Percentiles rank a stretch among this genome's conserved stretches.
phyloP scores from a whole-genome alignment of 78 protist genomes.

The Dictyostelium discoideum region DNA sequence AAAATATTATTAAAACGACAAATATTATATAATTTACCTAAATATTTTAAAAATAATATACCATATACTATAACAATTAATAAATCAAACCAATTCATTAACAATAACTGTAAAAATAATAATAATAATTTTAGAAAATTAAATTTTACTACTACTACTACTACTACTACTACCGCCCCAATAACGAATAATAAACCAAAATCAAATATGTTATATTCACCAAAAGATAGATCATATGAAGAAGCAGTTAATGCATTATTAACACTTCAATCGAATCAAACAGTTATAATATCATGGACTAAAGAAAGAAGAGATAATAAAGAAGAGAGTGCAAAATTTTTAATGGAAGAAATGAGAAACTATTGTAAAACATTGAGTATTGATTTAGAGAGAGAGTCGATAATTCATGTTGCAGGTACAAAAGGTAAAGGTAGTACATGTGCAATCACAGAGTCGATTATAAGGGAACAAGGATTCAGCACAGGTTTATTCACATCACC shows the following conservation, averaged over 20 bases:
- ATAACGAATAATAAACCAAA: constrained; percentile 1
- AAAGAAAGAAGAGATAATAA: constrained; percentile 23
- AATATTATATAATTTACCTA: not conserved
- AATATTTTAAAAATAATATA: not conserved
- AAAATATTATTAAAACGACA: not conserved
- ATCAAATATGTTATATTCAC: constrained; percentile 22
- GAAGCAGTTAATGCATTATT: constrained; percentile 43
- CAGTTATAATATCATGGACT: not conserved
- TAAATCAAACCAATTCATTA: not conserved
- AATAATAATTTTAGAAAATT: not conserved
- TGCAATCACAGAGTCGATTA: constrained; percentile 81
- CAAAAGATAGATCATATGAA: constrained; percentile 14
- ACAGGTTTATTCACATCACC: constrained; percentile 94
- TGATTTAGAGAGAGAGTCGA: constrained; percentile 12
- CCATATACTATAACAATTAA: not conserved
- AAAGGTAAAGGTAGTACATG: constrained; percentile 94
- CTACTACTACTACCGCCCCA: not conserved
- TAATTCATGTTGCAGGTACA: constrained; percentile 95
- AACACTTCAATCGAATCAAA: constrained; percentile 47
- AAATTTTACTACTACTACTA: not conserved
- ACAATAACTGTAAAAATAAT: not conserved
- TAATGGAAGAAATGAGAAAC: constrained; percentile 21
- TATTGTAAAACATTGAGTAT: constrained; percentile 9
- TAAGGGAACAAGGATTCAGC: constrained; percentile 83
- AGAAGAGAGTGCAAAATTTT: not conserved